phyloP scores from a whole-genome alignment of 805 yeast genomes.

The Sungouiella blattae region DNA sequence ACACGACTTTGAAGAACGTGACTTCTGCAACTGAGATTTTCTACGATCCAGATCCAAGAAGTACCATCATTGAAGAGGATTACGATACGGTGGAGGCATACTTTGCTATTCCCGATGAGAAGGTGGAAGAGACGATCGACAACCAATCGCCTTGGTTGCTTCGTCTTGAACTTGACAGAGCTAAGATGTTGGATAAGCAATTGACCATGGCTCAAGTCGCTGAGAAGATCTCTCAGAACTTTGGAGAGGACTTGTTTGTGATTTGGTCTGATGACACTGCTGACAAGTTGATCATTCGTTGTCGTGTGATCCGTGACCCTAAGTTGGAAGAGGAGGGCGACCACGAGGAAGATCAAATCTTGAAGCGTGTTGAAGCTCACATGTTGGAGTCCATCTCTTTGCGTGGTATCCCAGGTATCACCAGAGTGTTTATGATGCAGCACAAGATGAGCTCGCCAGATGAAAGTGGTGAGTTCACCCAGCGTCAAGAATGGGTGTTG shows the following conservation, averaged over 20 bases:
- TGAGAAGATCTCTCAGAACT: conserved; percentile 85
- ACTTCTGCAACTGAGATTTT: conserved; percentile 96
- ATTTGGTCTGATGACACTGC: conserved; percentile 99
- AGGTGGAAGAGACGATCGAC: conserved; percentile 88
- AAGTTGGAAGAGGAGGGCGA: conserved; percentile 93
- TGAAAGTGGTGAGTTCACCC: conserved; percentile 79
- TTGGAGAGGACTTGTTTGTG: conserved; percentile 92
- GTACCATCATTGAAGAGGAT: conserved; percentile 94
- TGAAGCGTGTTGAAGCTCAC: conserved; percentile 91
- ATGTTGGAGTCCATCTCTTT: conserved; percentile 93
- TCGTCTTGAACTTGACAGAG: conserved; percentile 96
- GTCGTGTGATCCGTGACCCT: conserved; percentile 97
- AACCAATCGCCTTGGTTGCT: conserved; percentile 98
- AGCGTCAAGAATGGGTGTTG: conserved; percentile 94
- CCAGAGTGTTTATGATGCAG: conserved; percentile 88
- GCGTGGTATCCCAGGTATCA: conserved; percentile 93
- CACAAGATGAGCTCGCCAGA: conserved; percentile 71
- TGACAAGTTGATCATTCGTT: conserved; percentile 92
- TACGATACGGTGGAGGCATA: conserved; percentile 95
- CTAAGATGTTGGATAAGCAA: conserved; percentile 97
- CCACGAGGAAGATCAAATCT: conserved; percentile 94
- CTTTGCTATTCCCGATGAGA: conserved; percentile 96
- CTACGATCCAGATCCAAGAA: conserved; percentile 96
- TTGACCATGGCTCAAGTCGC: conserved; percentile 98
- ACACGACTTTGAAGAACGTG: conserved; percentile 89